These are phyloP conservation scores for Citrus unshiu DNA, from an alignment of 345 rosid genomes.

Conservation along the genomic window DNA sequence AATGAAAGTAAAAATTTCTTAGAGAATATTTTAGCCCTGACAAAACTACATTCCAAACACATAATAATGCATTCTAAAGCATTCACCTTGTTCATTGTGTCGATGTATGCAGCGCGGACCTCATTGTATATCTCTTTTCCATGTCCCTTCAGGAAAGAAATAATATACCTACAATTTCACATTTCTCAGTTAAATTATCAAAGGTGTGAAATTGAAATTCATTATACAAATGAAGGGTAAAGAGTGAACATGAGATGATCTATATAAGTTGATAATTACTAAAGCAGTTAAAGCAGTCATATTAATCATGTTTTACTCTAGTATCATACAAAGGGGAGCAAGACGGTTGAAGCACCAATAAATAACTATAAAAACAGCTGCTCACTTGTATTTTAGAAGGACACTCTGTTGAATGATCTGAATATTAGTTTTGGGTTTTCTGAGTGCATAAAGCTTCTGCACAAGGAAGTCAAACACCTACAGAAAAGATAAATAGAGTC, in stretches of 20 bases:
- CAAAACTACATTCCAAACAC: not conserved
- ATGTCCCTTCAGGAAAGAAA: slow-evolving; percentile 88
- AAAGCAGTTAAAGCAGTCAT: not conserved
- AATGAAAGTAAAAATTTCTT: not conserved
- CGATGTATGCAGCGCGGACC: slow-evolving; percentile 88
- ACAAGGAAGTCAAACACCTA: slow-evolving; percentile 96
- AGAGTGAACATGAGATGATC: not conserved
- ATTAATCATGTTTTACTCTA: not conserved
- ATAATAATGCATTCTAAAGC: slow-evolving; percentile 3
- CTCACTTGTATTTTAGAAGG: slow-evolving; percentile 92
- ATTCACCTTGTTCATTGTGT: slow-evolving; percentile 98
- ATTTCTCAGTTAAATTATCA: slow-evolving; percentile 7
- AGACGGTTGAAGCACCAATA: not conserved
- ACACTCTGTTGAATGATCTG: slow-evolving; percentile 99
- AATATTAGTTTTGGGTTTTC: slow-evolving; percentile 98
- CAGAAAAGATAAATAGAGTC: slow-evolving; percentile 15
- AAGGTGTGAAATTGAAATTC: slow-evolving; percentile 6
- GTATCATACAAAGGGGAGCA: not conserved
- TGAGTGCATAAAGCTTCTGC: slow-evolving; percentile 92
- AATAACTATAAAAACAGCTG: slow-evolving; percentile 25
- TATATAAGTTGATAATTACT: too few species aligned
- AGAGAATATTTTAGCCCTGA: not conserved
- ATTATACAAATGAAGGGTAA: not conserved
- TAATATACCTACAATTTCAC: slow-evolving; percentile 59
- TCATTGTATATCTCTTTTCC: slow-evolving; percentile 84